Conservation (phyloP, 1,284 basidiomycete genomes). For the Microbotryomycetes sp. region DNA sequence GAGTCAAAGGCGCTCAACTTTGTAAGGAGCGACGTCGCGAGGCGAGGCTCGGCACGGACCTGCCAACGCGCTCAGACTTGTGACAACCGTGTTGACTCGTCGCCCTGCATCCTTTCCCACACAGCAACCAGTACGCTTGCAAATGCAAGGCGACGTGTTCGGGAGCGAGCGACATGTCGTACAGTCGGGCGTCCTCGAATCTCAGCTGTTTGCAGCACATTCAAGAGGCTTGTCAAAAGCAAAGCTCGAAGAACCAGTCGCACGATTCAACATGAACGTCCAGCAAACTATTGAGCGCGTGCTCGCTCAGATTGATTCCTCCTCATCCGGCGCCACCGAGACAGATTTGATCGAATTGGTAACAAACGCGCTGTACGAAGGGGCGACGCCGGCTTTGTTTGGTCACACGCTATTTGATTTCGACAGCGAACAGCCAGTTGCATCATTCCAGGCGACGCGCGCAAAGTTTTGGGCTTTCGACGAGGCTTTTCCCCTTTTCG, state of each 20-base stretch:
- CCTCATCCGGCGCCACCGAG: background rate
- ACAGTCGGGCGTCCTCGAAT: constrained; percentile 4
- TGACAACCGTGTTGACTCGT: too few species aligned
- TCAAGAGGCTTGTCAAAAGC: constrained; percentile 13
- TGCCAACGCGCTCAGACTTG: background rate
- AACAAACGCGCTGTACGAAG: constrained; percentile 16
- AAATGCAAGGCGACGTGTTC: constrained; percentile 21
- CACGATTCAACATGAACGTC: constrained; percentile 11
- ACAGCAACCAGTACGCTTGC: constrained; percentile 25
- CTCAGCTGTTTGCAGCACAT: constrained; percentile 23
- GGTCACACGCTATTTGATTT: constrained; percentile 4
- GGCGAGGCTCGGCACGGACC: background rate
- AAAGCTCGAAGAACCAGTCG: constrained; percentile 10
- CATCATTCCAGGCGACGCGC: constrained; percentile 1
- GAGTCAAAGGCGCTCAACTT: constrained; percentile 17
- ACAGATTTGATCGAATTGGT: constrained; percentile 16
- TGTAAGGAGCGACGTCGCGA: background rate
- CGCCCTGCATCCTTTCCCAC: too few species aligned
- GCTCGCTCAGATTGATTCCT: background rate
- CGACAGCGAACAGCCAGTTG: background rate
- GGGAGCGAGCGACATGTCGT: background rate
- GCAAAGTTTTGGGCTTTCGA: constrained; percentile 38
- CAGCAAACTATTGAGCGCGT: constrained; percentile 3
- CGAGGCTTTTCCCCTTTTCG: constrained; percentile 37
- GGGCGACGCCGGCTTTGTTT: constrained; percentile 17